Base-by-base conservation (phyloP, 805 yeast genomes). In the Ogataea pignaliae region DNA sequence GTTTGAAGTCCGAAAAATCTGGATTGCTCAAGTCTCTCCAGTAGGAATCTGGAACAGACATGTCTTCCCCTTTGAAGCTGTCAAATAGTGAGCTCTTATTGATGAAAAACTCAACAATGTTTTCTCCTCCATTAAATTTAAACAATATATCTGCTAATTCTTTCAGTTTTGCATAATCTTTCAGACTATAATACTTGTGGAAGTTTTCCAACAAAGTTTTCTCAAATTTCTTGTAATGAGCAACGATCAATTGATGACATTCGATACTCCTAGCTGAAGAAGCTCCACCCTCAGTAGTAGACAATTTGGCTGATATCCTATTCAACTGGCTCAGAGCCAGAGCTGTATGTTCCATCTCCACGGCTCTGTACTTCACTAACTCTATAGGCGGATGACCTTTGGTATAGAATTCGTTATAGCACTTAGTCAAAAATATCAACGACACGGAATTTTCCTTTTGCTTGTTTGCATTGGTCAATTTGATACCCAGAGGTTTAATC, bases 111-210 rank as follows among this genome's bases (percentile, higher is more conserved):
- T 83, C 88, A 9, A 88, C 84, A 9, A 90, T 91, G 46, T 84
- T 81, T 10, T 78, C 73, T 11, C 97, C 97, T 15, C 88, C 91
- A 58, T 91, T 90, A 68, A 82, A 91, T 48, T 81, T 86, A 42
- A 81, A 76, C 40, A 90, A 70, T 14, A 89, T 77, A 40, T 78
- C 79, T 0, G 97, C 88, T 21, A 82, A 76, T 44, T 83, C 88
- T 55, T 78, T 81, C 84, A 93, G 81, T 42, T 77, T 78, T n/a
- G 71, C 69, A 53, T 79, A 76, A 53, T 88, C 83, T 47, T 80
- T 81, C 21, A 76, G 77, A 45, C 79, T 77, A 53, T 85, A 86
- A n/a, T 88, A 88, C 18, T 75, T 70, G 54, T 83, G 85, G 54
- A 91, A 91, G 44, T 78, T 76, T 34, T 76, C 78, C 41, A 91